Base-by-base conservation (phyloP, 352 stramenopile species). In the Pythium dissotocum region DNA sequence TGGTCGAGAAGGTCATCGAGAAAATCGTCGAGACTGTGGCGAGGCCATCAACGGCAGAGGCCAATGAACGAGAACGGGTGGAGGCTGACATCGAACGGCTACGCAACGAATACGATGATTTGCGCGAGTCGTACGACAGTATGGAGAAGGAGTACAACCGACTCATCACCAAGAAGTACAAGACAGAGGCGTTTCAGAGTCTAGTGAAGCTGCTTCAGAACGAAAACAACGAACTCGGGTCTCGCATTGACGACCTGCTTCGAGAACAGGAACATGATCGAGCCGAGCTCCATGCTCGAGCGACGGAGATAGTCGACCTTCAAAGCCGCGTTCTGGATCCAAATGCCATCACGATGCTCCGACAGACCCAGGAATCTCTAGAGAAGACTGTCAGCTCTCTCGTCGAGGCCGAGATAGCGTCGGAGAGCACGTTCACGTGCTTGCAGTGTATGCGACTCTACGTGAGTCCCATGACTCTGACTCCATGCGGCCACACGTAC, bases 371-470 rank as follows among this genome's bases (percentile, higher is more conserved):
- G 59, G 77, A 88, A 49, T 83, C 83, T 2, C 78, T 93, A 26
- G 80, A 90, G 40, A 76, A 85, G 58, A 91, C 85, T 0, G 83
- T 91, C 49, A 82, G 76, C 30, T 71, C 80, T n/a, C 75, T 93
- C 4, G 69, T 91, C 6, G 82, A 90, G 59, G 78, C 85, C 1
- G 85, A 93, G 53, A 77, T 76, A 14, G 79, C 85, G 16, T 93
- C 85, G 9, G 85, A 93, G 67, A 89, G 76, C 67, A 82, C 83
- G 0, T 91, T 91, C 57, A 92, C 83, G 18, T 93, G 85, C 55
- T 48, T 93, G 36, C 80, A 90, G 53, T 91, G 85, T 49, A 86
- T 93, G 80, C 72, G 76, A 32, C 71, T 89, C 14, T 91, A 90
- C 33, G 72, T 73, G 4, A 70, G 78, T 30, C 85, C 85, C 8